Conservation (phyloP, 495 filamentous ascomycete species). For the Xylona heveae region DNA sequence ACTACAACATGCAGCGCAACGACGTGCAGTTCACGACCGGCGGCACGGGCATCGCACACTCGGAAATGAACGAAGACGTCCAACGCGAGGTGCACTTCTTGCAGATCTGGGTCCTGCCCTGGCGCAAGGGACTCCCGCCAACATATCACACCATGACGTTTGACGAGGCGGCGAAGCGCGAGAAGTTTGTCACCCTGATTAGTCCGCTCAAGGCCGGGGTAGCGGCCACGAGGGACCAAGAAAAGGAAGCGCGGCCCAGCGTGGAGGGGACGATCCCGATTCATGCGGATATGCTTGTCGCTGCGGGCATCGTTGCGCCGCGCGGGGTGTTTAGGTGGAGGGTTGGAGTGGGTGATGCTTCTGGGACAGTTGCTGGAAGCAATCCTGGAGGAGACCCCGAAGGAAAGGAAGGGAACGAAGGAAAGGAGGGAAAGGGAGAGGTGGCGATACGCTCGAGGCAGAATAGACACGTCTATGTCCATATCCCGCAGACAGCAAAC, state of each 20-base stretch:
- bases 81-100: slow-evolving; percentile 52
- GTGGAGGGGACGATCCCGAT: slow-evolving; percentile 48
- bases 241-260: slow-evolving; percentile 30
- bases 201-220: slow-evolving; percentile 43
- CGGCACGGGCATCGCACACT: slow-evolving; percentile 56
- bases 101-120: slow-evolving; percentile 64
- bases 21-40: slow-evolving; percentile 73
- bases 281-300: slow-evolving; percentile 64
- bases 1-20: slow-evolving; percentile 51
- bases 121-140: slow-evolving; percentile 42
- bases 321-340: slow-evolving; percentile 34
- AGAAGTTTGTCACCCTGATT: slow-evolving; percentile 45
- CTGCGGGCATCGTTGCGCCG: slow-evolving; percentile 39
- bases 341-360: too few species aligned
- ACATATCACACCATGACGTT: slow-evolving; percentile 50
- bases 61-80: slow-evolving; percentile 48
- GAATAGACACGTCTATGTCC: slow-evolving; percentile 51
- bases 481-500: slow-evolving; percentile 51
- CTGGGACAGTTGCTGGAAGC: too few species aligned
- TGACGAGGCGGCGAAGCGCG: slow-evolving; percentile 41
- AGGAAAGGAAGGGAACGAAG: slow-evolving; percentile 15
- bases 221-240: slow-evolving; percentile 29
- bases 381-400: too few species aligned
- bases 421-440: too few species aligned
- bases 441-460: slow-evolving; percentile 21